phyloP scores from a whole-genome alignment of 306 rosid genomes.

The Boehmeria nivea region DNA sequence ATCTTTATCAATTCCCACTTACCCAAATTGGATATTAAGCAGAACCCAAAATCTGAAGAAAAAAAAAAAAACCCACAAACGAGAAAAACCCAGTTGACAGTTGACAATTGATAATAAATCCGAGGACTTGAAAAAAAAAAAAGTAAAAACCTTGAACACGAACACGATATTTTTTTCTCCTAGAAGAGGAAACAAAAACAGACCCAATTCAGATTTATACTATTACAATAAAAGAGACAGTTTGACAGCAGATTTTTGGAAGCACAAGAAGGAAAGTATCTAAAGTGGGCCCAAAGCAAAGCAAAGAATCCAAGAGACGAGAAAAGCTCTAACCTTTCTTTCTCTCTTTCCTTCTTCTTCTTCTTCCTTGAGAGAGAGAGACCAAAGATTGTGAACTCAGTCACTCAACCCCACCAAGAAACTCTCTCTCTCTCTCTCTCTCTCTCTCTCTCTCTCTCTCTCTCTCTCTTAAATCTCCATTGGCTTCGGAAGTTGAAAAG shows the following conservation, averaged over 20 bases:
- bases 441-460: conserved; percentile 9
- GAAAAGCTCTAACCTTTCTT: conserved; percentile 44
- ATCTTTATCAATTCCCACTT: neutral
- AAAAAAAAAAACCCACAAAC: too few relatives aligned
- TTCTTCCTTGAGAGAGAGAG: conserved; percentile 48
- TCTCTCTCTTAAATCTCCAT: conserved; percentile 1
- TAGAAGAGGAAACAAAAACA: conserved; percentile 17
- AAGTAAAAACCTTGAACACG: too few relatives aligned
- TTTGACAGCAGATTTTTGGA: too few relatives aligned
- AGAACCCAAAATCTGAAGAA: conserved; percentile 18
- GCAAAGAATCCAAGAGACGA: conserved; percentile 36
- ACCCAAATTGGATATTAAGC: conserved; percentile 4
- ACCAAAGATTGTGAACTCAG: conserved; percentile 36
- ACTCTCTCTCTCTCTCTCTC: conserved; percentile 1
- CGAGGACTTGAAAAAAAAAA: conserved; percentile 25
- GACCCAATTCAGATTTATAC: conserved; percentile 29
- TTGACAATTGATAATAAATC: too few relatives aligned
- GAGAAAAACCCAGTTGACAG: too few relatives aligned
- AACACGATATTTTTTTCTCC: conserved; percentile 5
- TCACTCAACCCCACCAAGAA: conserved; percentile 41
- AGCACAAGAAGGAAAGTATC: conserved; percentile 42
- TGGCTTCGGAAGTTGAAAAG: conserved; percentile 34
- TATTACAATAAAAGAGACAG: conserved; percentile 14
- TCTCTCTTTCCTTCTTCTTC: conserved; percentile 38
- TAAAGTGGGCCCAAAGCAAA: conserved; percentile 32